Evolutionary conservation across 257 asterid genomes (phyloP), one percentile per base, ranked within the genome.

Genomic region (Agastache rugosa): DNA sequence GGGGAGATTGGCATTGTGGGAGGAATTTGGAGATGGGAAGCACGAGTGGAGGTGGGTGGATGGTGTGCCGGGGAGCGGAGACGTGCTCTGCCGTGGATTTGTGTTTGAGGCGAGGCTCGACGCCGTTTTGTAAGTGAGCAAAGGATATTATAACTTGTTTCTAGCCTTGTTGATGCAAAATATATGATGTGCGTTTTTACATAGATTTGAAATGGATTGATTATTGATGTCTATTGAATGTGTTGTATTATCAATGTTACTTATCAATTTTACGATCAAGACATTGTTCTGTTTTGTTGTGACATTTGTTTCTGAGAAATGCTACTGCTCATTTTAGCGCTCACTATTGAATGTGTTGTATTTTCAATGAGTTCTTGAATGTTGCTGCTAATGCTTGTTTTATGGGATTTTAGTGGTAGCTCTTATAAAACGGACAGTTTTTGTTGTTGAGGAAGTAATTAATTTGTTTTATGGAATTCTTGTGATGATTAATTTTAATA

Each of bases 21-120:
- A 87, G 78, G 96, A 87, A 56, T 72, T 71, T n/a, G 91, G 76
- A 14, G 82, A 83, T 44, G 96, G 83, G 15, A 86, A 82, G 81
- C 77, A 76, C 1, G 93, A 82, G 69, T 94, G 99, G 99, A 78
- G 88, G 79, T 94, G 97, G 97, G 89, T 92, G 42, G 90, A 87
- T 10, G 83, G 87, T 10, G 91, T 90, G 47, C 96, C 97, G 0
- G 99, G 97, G 48, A 88, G 89, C 48, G 94, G 97, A 10, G 99
- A 94, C 7, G 97, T 96, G 14, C 95, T 94, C 42, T 88, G 80
- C 75, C 86, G 96, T 7, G 99, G 99, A 25, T 94, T 94, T 63
- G 78, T 88, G 29, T 87, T 90, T 5, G 97, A 94, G 77, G 97
- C 96, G 2, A 85, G 85, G 83, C 88, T 92, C 15, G 93, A 87